Percentiles rank a stretch among this genome's conserved stretches.
Evolutionary conservation across 345 rosid genomes (phyloP).

Genomic region (Hevea brasiliensis): DNA sequence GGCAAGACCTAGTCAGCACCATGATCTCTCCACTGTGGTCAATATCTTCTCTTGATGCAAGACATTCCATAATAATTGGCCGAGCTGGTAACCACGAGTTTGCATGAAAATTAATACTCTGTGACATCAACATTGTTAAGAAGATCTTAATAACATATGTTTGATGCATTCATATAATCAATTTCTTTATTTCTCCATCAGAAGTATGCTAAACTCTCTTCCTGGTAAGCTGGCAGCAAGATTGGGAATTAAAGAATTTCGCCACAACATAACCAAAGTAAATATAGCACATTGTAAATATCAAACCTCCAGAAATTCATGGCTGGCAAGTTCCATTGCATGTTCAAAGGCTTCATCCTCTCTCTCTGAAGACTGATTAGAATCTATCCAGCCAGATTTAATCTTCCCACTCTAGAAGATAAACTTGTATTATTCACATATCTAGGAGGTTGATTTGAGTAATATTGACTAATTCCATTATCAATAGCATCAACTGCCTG

Average conservation of each 20-base stretch:
- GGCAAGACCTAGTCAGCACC: conserved; percentile 63
- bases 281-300: background rate
- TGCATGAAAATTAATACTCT: conserved; percentile 66
- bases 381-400: conserved; percentile 82
- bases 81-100: conserved; percentile 89
- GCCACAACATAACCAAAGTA: background rate
- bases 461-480: conserved; percentile 75
- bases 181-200: background rate
- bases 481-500: conserved; percentile 86
- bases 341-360: conserved; percentile 80
- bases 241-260: background rate
- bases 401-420: conserved; percentile 76
- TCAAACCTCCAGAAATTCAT: conserved; percentile 69
- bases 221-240: background rate
- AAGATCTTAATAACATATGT: background rate
- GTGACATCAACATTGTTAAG: conserved; percentile 1
- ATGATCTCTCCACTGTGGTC: conserved; percentile 83
- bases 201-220: background rate
- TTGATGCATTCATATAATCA: background rate
- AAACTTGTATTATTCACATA: conserved; percentile 78
- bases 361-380: conserved; percentile 76
- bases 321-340: conserved; percentile 78
- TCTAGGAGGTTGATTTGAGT: conserved; percentile 73
- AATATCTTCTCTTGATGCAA: conserved; percentile 49
- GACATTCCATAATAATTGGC: conserved; percentile 71